These are phyloP conservation scores for Desmodesmus armatus DNA, from an alignment of 139 green algal species.

Conservation along the genomic window DNA sequence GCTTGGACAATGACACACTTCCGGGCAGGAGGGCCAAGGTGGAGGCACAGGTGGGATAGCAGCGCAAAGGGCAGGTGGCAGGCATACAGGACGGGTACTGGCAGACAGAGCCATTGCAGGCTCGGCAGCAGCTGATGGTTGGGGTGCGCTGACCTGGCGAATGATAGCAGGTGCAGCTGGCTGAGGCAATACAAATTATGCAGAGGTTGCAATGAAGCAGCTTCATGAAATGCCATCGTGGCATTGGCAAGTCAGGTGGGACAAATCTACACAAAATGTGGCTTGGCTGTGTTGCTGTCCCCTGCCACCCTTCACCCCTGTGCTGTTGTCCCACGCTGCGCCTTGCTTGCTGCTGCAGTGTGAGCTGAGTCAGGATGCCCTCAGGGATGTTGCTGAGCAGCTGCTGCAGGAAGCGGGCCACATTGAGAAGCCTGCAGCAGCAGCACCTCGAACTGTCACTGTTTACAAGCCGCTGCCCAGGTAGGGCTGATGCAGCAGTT, in stretches of 20 bases:
- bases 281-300: neutral
- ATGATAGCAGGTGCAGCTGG: too few species aligned
- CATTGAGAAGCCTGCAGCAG: too few species aligned
- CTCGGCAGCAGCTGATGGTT: too few species aligned
- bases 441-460: too few species aligned
- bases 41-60: constrained; percentile 7
- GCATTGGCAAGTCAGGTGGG: too few species aligned
- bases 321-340: neutral
- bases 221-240: too few species aligned
- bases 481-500: neutral
- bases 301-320: too few species aligned
- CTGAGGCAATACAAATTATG: too few species aligned
- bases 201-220: too few species aligned
- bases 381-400: constrained; percentile 26
- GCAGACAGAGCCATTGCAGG: too few species aligned
- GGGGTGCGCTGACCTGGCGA: too few species aligned
- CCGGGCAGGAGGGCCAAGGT: neutral
- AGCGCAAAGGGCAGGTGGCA: neutral
- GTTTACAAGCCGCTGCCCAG: constrained; percentile 14
- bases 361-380: neutral
- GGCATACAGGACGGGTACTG: neutral
- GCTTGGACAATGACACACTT: neutral
- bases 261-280: too few species aligned
- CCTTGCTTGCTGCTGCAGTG: neutral
- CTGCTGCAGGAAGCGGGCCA: constrained; percentile 36